phyloP scores from a whole-genome alignment of 2,329 filamentous ascomycete species.

The Plectosphaerella plurivora region DNA sequence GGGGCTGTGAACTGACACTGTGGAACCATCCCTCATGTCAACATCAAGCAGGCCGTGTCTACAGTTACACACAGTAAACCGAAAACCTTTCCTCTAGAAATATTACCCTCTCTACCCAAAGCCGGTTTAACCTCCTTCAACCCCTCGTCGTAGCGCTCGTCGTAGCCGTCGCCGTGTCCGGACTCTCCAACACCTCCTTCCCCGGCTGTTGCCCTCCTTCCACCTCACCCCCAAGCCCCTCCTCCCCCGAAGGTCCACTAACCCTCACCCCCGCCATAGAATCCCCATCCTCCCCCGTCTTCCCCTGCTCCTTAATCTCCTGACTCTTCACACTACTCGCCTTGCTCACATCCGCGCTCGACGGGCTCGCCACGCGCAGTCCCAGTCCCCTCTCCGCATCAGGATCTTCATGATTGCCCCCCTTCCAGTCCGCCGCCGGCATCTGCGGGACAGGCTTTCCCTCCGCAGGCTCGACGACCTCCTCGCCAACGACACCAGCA shows the following conservation, averaged over 20 bases:
- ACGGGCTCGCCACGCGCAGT: constrained; percentile 58
- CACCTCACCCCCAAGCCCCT: constrained; percentile 17
- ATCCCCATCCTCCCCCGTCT: constrained; percentile 11
- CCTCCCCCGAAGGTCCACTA: constrained; percentile 27
- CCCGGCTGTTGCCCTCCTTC: constrained; percentile 1
- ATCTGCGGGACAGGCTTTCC: constrained; percentile 68
- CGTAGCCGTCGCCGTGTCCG: constrained; percentile 8
- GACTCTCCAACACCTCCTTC: constrained; percentile 2
- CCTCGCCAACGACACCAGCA: constrained; percentile 19
- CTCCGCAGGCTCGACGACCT: constrained; percentile 58
- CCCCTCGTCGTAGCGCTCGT: not conserved
- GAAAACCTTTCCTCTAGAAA: no score
- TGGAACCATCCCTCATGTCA: no score
- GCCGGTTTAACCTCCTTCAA: no score
- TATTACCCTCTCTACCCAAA: no score
- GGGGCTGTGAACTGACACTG: no score
- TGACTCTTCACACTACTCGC: constrained; percentile 61
- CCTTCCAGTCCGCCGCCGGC: constrained; percentile 70
- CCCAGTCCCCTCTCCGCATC: constrained; percentile 62
- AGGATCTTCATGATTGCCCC: constrained; percentile 41
- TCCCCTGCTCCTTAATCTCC: not conserved
- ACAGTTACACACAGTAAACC: no score
- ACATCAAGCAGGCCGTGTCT: no score
- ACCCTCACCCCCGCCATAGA: constrained; percentile 27
- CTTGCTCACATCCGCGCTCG: constrained; percentile 63